Conservation (phyloP, 192 early-diverging fungal genomes). For the Chytriomyces sp. region DNA sequence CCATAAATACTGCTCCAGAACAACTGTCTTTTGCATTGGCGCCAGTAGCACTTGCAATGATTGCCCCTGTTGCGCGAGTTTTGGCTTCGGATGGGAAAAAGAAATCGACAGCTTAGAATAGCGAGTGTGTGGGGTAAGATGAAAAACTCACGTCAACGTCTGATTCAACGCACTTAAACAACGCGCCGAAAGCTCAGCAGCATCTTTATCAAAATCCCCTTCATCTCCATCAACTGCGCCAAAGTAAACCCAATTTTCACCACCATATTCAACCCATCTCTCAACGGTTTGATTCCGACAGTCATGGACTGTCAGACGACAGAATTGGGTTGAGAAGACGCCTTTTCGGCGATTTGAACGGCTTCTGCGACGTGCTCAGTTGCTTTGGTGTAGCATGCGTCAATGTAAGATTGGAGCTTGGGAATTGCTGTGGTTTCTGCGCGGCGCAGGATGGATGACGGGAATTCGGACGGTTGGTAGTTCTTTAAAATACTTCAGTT, state of each 20-base stretch:
- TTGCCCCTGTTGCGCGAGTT: slow-evolving; percentile 29
- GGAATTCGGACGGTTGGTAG: slow-evolving; percentile 40
- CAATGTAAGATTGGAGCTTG: slow-evolving; percentile 39
- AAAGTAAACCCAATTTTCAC: slow-evolving; percentile 44
- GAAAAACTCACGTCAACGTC: slow-evolving; percentile 27
- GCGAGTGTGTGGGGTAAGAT: neutral
- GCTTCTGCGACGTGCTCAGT: slow-evolving; percentile 35
- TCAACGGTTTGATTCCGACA: slow-evolving; percentile 37
- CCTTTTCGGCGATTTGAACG: slow-evolving; percentile 10
- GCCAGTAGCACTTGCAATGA: slow-evolving; percentile 29
- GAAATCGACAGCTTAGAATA: neutral
- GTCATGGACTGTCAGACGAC: slow-evolving; percentile 20
- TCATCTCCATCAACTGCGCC: slow-evolving; percentile 41
- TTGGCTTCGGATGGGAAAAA: slow-evolving; percentile 31
- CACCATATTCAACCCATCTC: slow-evolving; percentile 39
- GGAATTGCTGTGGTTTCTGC: slow-evolving; percentile 33
- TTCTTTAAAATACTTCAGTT: slow-evolving; percentile 29
- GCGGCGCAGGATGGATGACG: slow-evolving; percentile 39
- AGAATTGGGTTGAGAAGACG: neutral
- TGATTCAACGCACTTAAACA: slow-evolving; percentile 21
- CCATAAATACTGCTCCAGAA: slow-evolving; percentile 31
- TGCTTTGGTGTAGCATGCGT: slow-evolving; percentile 28
- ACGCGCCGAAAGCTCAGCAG: slow-evolving; percentile 35
- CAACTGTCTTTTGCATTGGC: slow-evolving; percentile 18
- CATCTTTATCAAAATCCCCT: slow-evolving; percentile 44